Conservation (phyloP, 2,329 filamentous ascomycete genomes). For the Colletotrichum gloeosporioides region DNA sequence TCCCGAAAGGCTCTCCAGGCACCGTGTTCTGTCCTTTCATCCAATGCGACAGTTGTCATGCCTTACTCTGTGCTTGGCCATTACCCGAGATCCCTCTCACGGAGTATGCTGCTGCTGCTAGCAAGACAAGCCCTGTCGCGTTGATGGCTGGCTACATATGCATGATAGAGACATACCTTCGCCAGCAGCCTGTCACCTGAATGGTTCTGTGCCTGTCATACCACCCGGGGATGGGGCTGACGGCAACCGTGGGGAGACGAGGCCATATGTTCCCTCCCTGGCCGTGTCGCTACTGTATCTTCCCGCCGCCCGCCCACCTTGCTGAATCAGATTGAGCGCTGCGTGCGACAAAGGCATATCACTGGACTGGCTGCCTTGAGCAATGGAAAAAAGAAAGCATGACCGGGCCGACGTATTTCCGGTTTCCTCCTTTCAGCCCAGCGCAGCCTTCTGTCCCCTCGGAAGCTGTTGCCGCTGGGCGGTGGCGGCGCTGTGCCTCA, state of each 20-base stretch:
- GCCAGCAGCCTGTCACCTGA: not conserved
- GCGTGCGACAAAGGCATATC: not conserved
- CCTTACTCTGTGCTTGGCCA: not conserved
- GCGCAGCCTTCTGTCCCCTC: not conserved
- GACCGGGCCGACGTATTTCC: conserved; percentile 16
- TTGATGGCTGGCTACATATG: not conserved
- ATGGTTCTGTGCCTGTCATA: not conserved
- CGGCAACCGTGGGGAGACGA: not conserved
- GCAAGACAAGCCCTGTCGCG: not conserved
- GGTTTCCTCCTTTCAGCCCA: not conserved
- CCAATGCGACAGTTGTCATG: not conserved
- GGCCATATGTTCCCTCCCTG: not conserved
- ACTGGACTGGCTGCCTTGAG: not conserved
- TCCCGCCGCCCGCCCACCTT: not conserved
- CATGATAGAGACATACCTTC: not conserved
- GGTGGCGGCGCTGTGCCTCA: conserved; percentile 1
- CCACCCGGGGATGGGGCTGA: not conserved
- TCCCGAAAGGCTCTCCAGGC: not conserved
- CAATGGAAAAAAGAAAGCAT: not conserved
- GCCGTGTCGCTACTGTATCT: not conserved
- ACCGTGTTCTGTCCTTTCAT: not conserved
- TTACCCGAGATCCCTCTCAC: not conserved
- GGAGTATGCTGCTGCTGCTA: not conserved
- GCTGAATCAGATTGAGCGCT: not conserved
- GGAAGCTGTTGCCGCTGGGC: not conserved